Evolutionary conservation across 306 rosid species (phyloP), one percentile per base, ranked within the genome.

Genomic region (Prunus dulcis): DNA sequence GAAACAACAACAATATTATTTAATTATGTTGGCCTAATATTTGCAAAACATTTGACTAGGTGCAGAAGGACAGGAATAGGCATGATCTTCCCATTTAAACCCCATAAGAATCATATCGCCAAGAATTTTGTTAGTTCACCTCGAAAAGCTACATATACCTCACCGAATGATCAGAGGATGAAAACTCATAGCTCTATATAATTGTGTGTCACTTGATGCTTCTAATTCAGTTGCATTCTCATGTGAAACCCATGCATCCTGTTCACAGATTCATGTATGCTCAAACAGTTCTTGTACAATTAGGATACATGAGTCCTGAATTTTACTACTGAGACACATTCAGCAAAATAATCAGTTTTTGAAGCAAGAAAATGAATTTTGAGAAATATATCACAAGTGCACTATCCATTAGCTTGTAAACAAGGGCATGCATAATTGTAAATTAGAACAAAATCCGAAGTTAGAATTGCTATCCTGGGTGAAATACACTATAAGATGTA

Each of bases 201-300:
- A 22, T 12, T 62, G 64, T 74, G 79, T 78, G 78, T 47, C 46
- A 73, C 34, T 28, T 66, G 71, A 71, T 80, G 78, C 82, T 47
- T 71, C 74, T 71, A 77, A 69, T 62, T 71, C 43, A 73, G 68
- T 82, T 74, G 82, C 25, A 80, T 70, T 78, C 74, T 81, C 76
- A 73, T 70, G 67, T 64, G 53, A 73, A 56, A 53, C 28, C 74
- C 78, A 77, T 67, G 64, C 78, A 72, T 67, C 79, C 70, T 70
- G 74, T 66, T 53, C 77, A 76, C 41, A 66, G 65, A 71, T 41
- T 12, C 49, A 71, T 30, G 30, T 32, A 61, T 75, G 46, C 72
- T 71, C n/a, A 70, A 77, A 57, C 55, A 61, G 25, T 53, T 65
- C 58, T 52, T 53, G 41, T 43, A 41, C 61, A 34, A 23, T 63